Evolutionary conservation across 2,329 filamentous ascomycete genomes (phyloP).

Genomic region (Aotearoamyces nothofagi): DNA sequence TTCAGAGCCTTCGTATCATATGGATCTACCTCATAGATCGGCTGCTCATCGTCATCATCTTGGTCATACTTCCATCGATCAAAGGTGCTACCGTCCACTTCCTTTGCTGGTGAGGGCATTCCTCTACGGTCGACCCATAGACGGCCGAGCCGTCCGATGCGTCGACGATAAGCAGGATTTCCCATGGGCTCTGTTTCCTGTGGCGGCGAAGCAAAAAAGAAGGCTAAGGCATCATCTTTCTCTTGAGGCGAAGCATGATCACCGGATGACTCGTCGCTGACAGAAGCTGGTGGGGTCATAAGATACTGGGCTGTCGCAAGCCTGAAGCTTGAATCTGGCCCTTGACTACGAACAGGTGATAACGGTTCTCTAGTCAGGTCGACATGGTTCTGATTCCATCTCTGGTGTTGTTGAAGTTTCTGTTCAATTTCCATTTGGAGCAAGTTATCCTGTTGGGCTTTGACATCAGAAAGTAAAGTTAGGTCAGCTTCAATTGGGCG

Average conservation of each 20-base stretch:
- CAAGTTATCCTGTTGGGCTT: slow-evolving; percentile 68
- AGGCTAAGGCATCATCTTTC: slow-evolving; percentile 8
- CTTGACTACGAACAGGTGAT: slow-evolving; percentile 57
- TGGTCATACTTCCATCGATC: slow-evolving; percentile 81
- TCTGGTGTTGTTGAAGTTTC: slow-evolving; percentile 74
- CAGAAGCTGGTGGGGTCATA: slow-evolving; percentile 44
- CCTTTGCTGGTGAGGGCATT: slow-evolving; percentile 35
- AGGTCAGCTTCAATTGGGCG: slow-evolving; percentile 67
- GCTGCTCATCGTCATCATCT: slow-evolving; percentile 65
- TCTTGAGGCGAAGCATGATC: slow-evolving; percentile 17
- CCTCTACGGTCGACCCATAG: slow-evolving; percentile 79
- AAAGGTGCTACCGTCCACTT: slow-evolving; percentile 28
- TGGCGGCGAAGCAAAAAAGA: not conserved
- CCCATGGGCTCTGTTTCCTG: slow-evolving; percentile 15
- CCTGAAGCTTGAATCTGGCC: slow-evolving; percentile 48
- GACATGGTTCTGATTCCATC: slow-evolving; percentile 83
- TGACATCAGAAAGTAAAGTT: slow-evolving; percentile 57
- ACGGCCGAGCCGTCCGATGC: slow-evolving; percentile 71
- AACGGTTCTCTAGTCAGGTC: slow-evolving; percentile 79
- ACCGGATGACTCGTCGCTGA: slow-evolving; percentile 18
- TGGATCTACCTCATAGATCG: slow-evolving; percentile 63
- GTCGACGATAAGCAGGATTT: slow-evolving; percentile 59
- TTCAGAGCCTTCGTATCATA: slow-evolving; percentile 43
- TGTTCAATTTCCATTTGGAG: slow-evolving; percentile 71
- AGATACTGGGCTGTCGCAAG: slow-evolving; percentile 57